Evolutionary conservation across 2,329 filamentous ascomycete species (phyloP).

Genomic region (Blastomyces percursus): DNA sequence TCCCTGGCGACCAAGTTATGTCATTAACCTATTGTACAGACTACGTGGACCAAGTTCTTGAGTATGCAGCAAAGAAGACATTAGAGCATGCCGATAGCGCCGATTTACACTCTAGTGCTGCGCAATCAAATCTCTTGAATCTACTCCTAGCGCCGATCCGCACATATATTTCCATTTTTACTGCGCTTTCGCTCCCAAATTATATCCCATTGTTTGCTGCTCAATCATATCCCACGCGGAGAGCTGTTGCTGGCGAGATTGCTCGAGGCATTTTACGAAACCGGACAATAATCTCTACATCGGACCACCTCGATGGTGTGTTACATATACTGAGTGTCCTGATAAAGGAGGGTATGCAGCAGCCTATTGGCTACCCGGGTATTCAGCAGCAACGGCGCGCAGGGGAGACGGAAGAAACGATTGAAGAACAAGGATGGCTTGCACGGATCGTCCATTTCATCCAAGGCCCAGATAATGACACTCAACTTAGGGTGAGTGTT

Average conservation of each 20-base stretch:
- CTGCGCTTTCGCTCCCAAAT: conserved; percentile 82
- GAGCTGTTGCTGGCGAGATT: conserved; percentile 83
- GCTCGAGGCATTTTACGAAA: conserved; percentile 72
- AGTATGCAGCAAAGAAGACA: conserved; percentile 78
- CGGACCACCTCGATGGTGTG: conserved; percentile 74
- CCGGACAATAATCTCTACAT: conserved; percentile 65
- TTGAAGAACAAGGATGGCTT: conserved; percentile 96
- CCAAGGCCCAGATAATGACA: conserved; percentile 74
- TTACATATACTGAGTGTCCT: conserved; percentile 80
- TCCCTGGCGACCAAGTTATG: background rate
- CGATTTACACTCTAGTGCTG: conserved; percentile 79
- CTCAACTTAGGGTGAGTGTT: conserved; percentile 62
- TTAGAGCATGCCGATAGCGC: conserved; percentile 83
- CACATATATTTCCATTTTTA: conserved; percentile 87
- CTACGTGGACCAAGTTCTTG: conserved; percentile 88
- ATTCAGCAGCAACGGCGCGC: conserved; percentile 61
- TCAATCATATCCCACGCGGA: conserved; percentile 83
- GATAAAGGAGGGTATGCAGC: conserved; percentile 83
- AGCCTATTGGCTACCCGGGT: conserved; percentile 72
- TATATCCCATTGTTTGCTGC: conserved; percentile 83
- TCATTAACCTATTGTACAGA: conserved; percentile 38
- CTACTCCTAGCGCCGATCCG: conserved; percentile 85
- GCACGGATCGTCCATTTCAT: conserved; percentile 86
- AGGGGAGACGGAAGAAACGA: conserved; percentile 86
- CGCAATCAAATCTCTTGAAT: conserved; percentile 79